Evolutionary conservation across 1,139 yeast genomes (phyloP).

Genomic region (Taphrina communis): DNA sequence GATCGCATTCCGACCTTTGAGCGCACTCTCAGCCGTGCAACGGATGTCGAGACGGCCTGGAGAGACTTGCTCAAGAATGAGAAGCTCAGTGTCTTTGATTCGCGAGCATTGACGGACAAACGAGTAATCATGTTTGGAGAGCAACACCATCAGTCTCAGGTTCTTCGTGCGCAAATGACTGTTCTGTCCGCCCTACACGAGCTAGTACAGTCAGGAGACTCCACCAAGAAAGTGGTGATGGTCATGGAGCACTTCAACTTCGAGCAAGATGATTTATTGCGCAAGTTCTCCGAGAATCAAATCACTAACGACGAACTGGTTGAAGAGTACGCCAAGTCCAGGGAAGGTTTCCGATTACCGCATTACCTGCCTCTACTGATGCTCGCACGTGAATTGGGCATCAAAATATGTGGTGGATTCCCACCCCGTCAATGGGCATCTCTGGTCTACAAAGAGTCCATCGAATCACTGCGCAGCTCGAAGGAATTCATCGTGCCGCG

Average conservation of each 20-base stretch:
- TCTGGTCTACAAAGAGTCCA: constrained; percentile 19
- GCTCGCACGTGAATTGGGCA: constrained; percentile 21
- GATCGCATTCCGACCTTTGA: constrained; percentile 15
- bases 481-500: neutral
- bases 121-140: constrained; percentile 13
- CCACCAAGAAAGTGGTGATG: constrained; percentile 4
- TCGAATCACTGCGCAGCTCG: neutral
- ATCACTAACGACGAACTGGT: constrained; percentile 4
- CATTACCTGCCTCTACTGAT: constrained; percentile 21
- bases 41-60: constrained; percentile 8
- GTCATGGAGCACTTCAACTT: constrained; percentile 23
- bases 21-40: neutral
- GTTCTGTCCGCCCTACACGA: constrained; percentile 3
- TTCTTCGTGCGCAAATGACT: constrained; percentile 18
- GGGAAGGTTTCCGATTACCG: constrained; percentile 8
- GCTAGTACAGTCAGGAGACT: neutral
- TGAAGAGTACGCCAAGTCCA: constrained; percentile 1
- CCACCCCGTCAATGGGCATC: constrained; percentile 34
- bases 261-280: constrained; percentile 18
- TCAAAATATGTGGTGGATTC: constrained; percentile 16
- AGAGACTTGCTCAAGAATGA: neutral
- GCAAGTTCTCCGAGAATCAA: neutral
- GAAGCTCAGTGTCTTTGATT: neutral
- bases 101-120: neutral
- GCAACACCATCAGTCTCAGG: constrained; percentile 30